Base-by-base conservation (phyloP, 2,329 filamentous ascomycete species). In the Didymella sp. region DNA sequence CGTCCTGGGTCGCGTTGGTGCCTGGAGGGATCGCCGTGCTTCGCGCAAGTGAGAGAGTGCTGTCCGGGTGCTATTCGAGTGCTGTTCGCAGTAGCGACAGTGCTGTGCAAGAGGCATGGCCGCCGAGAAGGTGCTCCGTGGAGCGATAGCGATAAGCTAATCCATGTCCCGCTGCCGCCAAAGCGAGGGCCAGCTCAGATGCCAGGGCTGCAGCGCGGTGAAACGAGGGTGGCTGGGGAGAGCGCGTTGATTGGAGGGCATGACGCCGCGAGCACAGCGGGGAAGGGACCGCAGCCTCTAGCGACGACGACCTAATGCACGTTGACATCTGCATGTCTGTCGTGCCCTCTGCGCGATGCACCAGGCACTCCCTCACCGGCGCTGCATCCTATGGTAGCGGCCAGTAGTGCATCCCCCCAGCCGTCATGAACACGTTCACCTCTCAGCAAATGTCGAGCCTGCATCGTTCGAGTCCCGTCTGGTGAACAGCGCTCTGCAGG, bases 141-240 rank as follows among this genome's bases (percentile, higher is more conserved):
- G 30, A 41, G 52, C 54, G 48, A 57, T 57, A 51, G 41, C 41
- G 49, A 51, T 51, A 57, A 57, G 48, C 54, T n/a, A 21, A 37
- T 48, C 54, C 54, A 57, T 44, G 43, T 45, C 43, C 40, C 33
- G 33, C 52, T 28, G 35, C 41, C 41, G 47, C 53, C 46, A 50
- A 25, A 40, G 45, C 51, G 51, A 56, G 46, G 41, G 52, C 54
- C 48, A 44, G 43, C 54, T 25, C 54, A 44, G 53, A 57, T 44
- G 30, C 48, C 54, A 57, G 48, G 54, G 37, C 54, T 51, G 47
- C 53, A 47, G 43, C 54, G 55, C 44, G 25, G 44, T 58, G 55
- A 58, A 53, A 58, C 55, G 49, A 42, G 45, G 33, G 41, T 49
- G 55, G 55, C 50, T 58, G 55, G 55, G 31, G 17, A 3, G 21